Conservation (phyloP, 2,329 filamentous ascomycete species). For the Sporothrix sp. region DNA sequence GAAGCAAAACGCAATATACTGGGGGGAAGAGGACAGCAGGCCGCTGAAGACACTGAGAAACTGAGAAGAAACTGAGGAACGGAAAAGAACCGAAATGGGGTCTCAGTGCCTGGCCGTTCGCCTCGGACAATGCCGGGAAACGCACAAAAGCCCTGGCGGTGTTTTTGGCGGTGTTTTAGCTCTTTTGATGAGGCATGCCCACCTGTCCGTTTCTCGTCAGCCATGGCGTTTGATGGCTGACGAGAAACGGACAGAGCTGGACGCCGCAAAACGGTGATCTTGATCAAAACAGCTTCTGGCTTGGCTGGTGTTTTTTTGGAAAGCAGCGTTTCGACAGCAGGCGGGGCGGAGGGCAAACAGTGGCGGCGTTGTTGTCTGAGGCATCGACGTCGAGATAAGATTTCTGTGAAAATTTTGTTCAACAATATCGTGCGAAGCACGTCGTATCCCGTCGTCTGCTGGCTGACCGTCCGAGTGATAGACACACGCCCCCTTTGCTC, state of each 20-base stretch:
- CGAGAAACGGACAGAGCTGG: too few relatives aligned
- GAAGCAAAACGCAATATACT: not conserved
- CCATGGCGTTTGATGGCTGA: not conserved
- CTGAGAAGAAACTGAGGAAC: not conserved
- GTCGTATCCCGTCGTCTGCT: too few relatives aligned
- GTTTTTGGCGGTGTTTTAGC: slow-evolving; percentile 4
- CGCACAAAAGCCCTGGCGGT: not conserved
- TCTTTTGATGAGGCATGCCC: slow-evolving; percentile 7
- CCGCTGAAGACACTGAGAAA: not conserved
- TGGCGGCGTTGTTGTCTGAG: slow-evolving; percentile 8
- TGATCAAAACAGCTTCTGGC: not conserved
- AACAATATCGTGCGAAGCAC: not conserved
- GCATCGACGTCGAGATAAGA: slow-evolving; percentile 16
- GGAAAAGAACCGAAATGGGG: too few relatives aligned
- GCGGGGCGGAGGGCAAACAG: not conserved
- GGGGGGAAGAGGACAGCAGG: too few relatives aligned
- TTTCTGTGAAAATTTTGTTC: slow-evolving; percentile 8
- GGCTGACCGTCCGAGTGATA: slow-evolving; percentile 1
- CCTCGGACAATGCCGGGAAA: slow-evolving; percentile 13
- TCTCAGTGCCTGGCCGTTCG: not conserved
- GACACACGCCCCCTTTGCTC: not conserved
- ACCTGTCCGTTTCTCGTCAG: not conserved
- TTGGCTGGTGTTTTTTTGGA: too few relatives aligned
- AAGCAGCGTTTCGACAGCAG: too few relatives aligned
- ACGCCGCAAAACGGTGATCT: not conserved